Evolutionary conservation across 2,329 filamentous ascomycete genomes (phyloP), one percentile per base, ranked within the genome.

Genomic region (Xylariaceae sp.): DNA sequence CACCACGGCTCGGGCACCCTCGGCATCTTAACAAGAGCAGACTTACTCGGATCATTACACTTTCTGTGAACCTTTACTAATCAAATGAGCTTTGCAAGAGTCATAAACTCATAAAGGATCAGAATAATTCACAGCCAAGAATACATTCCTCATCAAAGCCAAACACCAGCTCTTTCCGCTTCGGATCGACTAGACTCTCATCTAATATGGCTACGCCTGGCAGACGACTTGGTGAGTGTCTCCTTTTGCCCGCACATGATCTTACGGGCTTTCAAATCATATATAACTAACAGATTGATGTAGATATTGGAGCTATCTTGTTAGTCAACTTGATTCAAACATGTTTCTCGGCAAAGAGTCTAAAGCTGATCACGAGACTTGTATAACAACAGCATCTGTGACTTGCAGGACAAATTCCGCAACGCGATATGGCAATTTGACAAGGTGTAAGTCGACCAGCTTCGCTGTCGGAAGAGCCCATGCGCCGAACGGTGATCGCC

Each of bases 361-460:
- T 12, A 32, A 22, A 35, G 41, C 53, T 60, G 42, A 61, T 47
- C 10, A 27, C 6, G n/a, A 29, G n/a, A 14, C 27, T 21, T 10
- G 25, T 35, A 33, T 3, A 6, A 8, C 5, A 16, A 20, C 44
- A 96, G 91, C 61, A 80, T 97, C 63, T 97, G 92, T 71, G 92
- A 97, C 63, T 76, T 97, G 53, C 92, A 97, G 71, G 92, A 96
- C 57, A 94, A 90, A 67, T 97, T 97, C 70, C 80, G 88, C 50
- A 73, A 75, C 7, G 85, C 83, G 45, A 95, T 97, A 59, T 80
- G 85, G 69, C 84, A 94, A 63, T 96, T 91, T 63, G 80, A 88
- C 53, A 89, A 86, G 64, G 78, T 96, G 83, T 88, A 73, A 48
- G 72, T 63, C 7, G 6, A 37, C 22, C 19, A 27, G n/a, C n/a